phyloP scores from a whole-genome alignment of 2,329 filamentous ascomycete genomes.

The Leptographium flavum region DNA sequence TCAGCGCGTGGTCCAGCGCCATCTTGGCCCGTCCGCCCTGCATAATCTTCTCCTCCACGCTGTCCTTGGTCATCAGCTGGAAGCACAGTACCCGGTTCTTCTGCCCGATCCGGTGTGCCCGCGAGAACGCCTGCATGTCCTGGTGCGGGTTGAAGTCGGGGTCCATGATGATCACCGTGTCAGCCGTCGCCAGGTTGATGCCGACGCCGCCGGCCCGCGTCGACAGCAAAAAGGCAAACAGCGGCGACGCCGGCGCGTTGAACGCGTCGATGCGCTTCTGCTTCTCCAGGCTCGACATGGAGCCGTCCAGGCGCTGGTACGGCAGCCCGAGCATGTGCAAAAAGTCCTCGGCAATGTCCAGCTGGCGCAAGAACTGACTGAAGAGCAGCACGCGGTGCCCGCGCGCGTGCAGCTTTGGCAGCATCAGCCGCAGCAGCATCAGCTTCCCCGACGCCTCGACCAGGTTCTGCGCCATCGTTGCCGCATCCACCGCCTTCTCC shows the following conservation, averaged over 20 bases:
- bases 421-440: slow-evolving; percentile 66
- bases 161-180: slow-evolving; percentile 95
- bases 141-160: slow-evolving; percentile 97
- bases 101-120: slow-evolving; percentile 92
- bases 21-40: slow-evolving; percentile 93
- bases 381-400: slow-evolving; percentile 91
- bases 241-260: slow-evolving; percentile 67
- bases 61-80: slow-evolving; percentile 79
- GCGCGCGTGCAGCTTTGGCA: slow-evolving; percentile 72
- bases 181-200: slow-evolving; percentile 92
- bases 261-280: slow-evolving; percentile 90
- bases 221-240: slow-evolving; percentile 86
- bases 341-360: slow-evolving; percentile 89
- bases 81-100: slow-evolving; percentile 93
- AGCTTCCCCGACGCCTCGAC: slow-evolving; percentile 88
- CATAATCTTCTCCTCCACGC: slow-evolving; percentile 89
- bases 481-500: slow-evolving; percentile 52
- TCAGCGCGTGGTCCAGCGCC: slow-evolving; percentile 85
- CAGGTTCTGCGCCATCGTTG: slow-evolving; percentile 60
- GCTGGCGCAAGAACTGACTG: slow-evolving; percentile 81
- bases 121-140: slow-evolving; percentile 86
- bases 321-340: slow-evolving; percentile 57
- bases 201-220: slow-evolving; percentile 92
- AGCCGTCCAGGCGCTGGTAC: slow-evolving; percentile 78
- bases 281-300: slow-evolving; percentile 66